Conservation (phyloP, 371 early-diverging fungal genomes). For the Mortierella sp. region DNA sequence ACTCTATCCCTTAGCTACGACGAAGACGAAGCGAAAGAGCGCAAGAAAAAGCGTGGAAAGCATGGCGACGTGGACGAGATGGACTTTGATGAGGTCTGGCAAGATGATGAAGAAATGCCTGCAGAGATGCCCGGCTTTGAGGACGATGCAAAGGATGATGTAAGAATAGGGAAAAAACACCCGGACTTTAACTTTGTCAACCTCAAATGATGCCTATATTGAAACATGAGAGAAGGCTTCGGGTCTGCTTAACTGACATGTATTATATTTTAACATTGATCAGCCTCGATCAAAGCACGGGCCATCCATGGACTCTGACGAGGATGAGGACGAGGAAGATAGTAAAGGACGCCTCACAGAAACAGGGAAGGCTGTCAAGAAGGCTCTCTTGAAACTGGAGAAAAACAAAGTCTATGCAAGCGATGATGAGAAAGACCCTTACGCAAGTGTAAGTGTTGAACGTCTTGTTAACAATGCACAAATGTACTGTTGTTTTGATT, state of each 20-base stretch:
- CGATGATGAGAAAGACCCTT: constrained; percentile 83
- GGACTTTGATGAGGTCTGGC: constrained; percentile 81
- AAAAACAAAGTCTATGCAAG: constrained; percentile 81
- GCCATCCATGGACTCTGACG: constrained; percentile 38
- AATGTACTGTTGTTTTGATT: not conserved
- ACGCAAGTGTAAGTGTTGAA: constrained; percentile 69
- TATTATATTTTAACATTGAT: constrained; percentile 16
- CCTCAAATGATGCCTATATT: no score
- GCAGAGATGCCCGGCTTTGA: constrained; percentile 69
- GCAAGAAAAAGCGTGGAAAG: constrained; percentile 54
- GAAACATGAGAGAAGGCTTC: not conserved
- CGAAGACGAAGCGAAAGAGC: constrained; percentile 56
- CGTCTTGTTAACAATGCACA: no score
- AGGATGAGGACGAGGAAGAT: constrained; percentile 45
- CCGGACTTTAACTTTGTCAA: not conserved
- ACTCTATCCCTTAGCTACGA: constrained; percentile 27
- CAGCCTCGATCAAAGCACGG: constrained; percentile 36
- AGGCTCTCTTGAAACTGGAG: constrained; percentile 79
- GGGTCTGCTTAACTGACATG: not conserved
- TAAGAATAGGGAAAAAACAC: constrained; percentile 10
- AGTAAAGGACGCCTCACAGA: constrained; percentile 23
- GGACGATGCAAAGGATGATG: constrained; percentile 59
- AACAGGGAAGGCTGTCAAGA: constrained; percentile 71
- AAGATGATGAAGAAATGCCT: constrained; percentile 89
- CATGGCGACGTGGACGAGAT: constrained; percentile 76